Evolutionary conservation across 2,329 filamentous ascomycete genomes (phyloP).

Genomic region (Fusarium sp.): DNA sequence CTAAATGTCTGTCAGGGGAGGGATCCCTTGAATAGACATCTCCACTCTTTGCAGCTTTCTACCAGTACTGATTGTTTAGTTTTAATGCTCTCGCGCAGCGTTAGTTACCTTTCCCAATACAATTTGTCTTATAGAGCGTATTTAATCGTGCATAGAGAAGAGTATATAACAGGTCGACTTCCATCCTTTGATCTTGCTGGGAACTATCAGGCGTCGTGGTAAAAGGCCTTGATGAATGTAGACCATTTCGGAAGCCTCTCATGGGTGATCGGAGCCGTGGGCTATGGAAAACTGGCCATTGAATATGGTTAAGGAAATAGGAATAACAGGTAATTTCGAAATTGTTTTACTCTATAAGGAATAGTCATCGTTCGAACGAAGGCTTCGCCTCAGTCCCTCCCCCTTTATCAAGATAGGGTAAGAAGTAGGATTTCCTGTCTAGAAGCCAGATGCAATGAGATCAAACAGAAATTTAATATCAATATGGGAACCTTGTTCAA

Average conservation of each 20-base stretch:
- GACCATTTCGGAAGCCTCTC: background rate
- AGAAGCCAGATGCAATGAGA: background rate
- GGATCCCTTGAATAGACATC: background rate
- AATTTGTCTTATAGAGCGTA: too few relatives aligned
- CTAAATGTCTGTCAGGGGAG: background rate
- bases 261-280: accelerated
- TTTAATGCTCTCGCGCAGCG: too few relatives aligned
- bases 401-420: background rate
- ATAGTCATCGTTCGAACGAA: background rate
- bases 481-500: background rate
- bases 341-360: background rate
- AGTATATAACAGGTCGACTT: background rate
- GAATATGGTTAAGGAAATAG: background rate
- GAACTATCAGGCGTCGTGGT: background rate
- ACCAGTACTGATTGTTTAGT: background rate
- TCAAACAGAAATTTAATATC: background rate
- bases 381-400: background rate
- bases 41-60: background rate
- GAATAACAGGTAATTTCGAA: background rate
- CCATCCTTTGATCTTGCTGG: background rate
- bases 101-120: too few relatives aligned
- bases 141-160: too few relatives aligned
- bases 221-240: background rate
- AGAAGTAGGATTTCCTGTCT: background rate
- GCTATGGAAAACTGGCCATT: background rate